A percentile compares a stretch with the other conserved stretches of the same genome.
Evolutionary conservation across 2,329 filamentous ascomycete species (phyloP).

Genomic region (Berkeleyomyces basicola): DNA sequence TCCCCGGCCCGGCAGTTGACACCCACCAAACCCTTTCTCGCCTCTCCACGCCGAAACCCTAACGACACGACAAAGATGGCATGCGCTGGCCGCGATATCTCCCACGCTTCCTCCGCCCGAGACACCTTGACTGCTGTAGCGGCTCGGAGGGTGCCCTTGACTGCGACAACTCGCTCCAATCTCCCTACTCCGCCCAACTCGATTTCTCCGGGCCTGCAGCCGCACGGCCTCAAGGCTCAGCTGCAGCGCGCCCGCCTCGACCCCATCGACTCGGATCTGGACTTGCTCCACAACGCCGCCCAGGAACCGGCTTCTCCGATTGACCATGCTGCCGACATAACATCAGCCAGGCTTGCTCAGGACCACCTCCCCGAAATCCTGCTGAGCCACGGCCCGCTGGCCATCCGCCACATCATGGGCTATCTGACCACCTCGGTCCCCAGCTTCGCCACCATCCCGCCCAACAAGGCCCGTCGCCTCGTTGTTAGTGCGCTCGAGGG

Average conservation of each 20-base stretch:
- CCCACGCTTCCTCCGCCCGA: conserved; percentile 42
- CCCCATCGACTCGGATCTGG: conserved; percentile 69
- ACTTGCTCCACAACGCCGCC: conserved; percentile 49
- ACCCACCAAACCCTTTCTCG: not conserved
- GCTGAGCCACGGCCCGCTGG: conserved; percentile 73
- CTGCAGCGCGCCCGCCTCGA: conserved; percentile 41
- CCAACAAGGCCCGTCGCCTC: conserved; percentile 74
- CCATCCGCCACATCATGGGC: conserved; percentile 89
- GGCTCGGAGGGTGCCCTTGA: conserved; percentile 44
- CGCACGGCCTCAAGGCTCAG: conserved; percentile 60
- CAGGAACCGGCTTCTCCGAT: conserved; percentile 31
- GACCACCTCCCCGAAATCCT: conserved; percentile 84
- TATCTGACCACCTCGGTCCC: conserved; percentile 87
- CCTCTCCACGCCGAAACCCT: not conserved
- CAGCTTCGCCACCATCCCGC: conserved; percentile 76
- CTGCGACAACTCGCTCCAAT: conserved; percentile 39
- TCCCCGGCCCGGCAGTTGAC: not conserved
- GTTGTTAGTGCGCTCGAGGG: conserved; percentile 88
- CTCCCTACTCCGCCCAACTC: conserved; percentile 90
- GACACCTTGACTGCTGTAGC: conserved; percentile 60
- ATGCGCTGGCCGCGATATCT: conserved; percentile 52
- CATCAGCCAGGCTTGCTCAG: conserved; percentile 68
- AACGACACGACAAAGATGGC: conserved; percentile 22
- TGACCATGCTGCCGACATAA: conserved; percentile 71
- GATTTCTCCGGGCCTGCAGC: conserved; percentile 73